Conservation (phyloP, 371 early-diverging fungal species). For the Haplosporangium sp. region DNA sequence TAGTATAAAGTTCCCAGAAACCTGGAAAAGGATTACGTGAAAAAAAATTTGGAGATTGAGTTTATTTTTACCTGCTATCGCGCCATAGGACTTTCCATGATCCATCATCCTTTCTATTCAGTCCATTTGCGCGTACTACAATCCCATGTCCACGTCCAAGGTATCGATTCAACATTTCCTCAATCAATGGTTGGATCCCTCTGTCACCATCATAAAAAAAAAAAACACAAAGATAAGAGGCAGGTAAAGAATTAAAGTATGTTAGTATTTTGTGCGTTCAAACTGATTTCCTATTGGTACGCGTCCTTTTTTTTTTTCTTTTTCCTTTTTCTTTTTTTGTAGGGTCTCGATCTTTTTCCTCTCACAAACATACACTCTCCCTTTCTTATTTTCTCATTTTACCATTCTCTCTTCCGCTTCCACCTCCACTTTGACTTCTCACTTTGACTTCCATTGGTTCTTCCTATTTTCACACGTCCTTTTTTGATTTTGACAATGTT, state of each 20-base stretch:
- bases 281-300: too few relatives aligned
- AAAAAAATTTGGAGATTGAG: neutral
- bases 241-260: neutral
- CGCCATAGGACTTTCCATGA: slow-evolving; percentile 44
- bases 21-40: too few relatives aligned
- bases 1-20: too few relatives aligned
- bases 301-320: too few relatives aligned
- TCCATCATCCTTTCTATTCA: slow-evolving; percentile 18
- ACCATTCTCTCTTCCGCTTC: too few relatives aligned
- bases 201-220: slow-evolving; percentile 9
- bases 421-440: neutral
- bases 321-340: too few relatives aligned
- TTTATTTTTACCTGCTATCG: slow-evolving; percentile 31
- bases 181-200: slow-evolving; percentile 36
- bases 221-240: slow-evolving; percentile 11
- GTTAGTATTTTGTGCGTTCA: too few relatives aligned
- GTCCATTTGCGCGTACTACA: slow-evolving; percentile 31
- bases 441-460: neutral
- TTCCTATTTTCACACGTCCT: neutral
- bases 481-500: neutral
- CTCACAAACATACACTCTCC: too few relatives aligned
- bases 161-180: slow-evolving; percentile 24
- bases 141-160: slow-evolving; percentile 32
- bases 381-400: too few relatives aligned
- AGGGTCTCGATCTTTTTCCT: too few relatives aligned